Evolutionary conservation across 2,329 filamentous ascomycete species (phyloP).

Genomic region (Colletotrichum neosansevieriae): DNA sequence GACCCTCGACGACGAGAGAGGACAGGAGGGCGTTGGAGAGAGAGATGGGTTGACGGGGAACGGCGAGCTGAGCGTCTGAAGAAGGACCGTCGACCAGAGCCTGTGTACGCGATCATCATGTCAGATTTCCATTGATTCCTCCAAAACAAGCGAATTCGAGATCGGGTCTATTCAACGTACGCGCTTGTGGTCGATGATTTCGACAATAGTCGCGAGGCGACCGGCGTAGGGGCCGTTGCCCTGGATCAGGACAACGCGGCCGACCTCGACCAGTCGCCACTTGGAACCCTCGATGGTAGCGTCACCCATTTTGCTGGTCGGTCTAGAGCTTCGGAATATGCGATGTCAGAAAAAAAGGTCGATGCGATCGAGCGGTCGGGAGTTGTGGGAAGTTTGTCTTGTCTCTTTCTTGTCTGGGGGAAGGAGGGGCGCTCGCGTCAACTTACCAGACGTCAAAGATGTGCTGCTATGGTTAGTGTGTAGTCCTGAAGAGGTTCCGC

Average conservation of each 20-base stretch:
- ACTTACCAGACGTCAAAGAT: conserved; percentile 41
- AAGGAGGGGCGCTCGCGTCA: conserved; percentile 39
- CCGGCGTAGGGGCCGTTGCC: conserved; percentile 81
- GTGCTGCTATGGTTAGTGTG: conserved; percentile 39
- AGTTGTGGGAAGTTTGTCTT: conserved; percentile 43
- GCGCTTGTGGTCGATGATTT: conserved; percentile 99
- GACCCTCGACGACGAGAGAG: conserved; percentile 85
- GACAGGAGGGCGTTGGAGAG: conserved; percentile 90
- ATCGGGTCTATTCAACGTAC: conserved; percentile 72
- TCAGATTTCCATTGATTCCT: conserved; percentile 15
- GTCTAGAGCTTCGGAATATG: conserved; percentile 55
- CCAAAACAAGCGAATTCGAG: conserved; percentile 5
- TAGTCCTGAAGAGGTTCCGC: conserved; percentile 18
- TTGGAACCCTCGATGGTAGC: conserved; percentile 83
- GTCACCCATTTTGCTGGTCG: conserved; percentile 81
- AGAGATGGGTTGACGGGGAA: conserved; percentile 87
- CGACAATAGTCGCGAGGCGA: conserved; percentile 93
- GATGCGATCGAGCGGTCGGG: conserved; percentile 36
- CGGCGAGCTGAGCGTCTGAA: conserved; percentile 80
- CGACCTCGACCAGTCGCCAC: conserved; percentile 98
- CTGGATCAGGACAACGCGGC: conserved; percentile 95
- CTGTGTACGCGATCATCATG: conserved; percentile 61
- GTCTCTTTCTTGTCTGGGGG: conserved; percentile 35
- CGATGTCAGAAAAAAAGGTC: conserved; percentile 18
- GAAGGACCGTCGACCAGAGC: conserved; percentile 96